Evolutionary conservation across 2,329 filamentous ascomycete genomes (phyloP), one percentile per base, ranked within the genome.

Genomic region (Metarhizium anisopliae): DNA sequence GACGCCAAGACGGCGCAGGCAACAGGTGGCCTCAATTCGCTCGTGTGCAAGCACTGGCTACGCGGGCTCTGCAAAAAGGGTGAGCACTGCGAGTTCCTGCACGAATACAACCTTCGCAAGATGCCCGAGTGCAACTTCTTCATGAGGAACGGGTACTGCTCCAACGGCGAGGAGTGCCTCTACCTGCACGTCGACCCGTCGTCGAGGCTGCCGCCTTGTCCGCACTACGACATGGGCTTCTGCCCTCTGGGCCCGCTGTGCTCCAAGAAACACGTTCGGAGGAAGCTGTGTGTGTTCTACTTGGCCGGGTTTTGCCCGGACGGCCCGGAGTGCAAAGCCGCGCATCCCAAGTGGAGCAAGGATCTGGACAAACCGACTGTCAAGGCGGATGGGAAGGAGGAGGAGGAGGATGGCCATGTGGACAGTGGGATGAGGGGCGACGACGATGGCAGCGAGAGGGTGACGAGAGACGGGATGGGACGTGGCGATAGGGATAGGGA

Each of bases 121-220:
- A 97, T 97, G 90, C 92, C 94, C 60, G 94, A 97, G 75, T 99
- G 94, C 75, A 95, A 95, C 67, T 95, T 96, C 73, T 97, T 93
- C 74, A 86, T 91, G 56, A 83, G 91, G 59, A 95, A 94, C 68
- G 90, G 90, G 55, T 96, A 95, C 70, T 99, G 94, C 74, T 90
- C 89, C 60, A 96, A 96, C 73, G 94, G 93, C 62, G 93, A 97
- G 71, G 94, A 99, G 74, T 99, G 94, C 67, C 78, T 95, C 5
- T 96, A 95, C 70, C 84, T 95, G 50, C 90, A 96, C 73, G 88
- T 95, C 64, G 90, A 94, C 65, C 88, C 91, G 52, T 81, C 90
- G 68, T 85, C 87, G 59, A 86, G 90, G 66, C 76, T 90, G 63
- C 89, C 85, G 30, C 85, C 89, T 1, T 95, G 91, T 65, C 89